Evolutionary conservation across 371 early-diverging fungal genomes (phyloP), one percentile per base, ranked within the genome.

Genomic region (Mortierella sp.): DNA sequence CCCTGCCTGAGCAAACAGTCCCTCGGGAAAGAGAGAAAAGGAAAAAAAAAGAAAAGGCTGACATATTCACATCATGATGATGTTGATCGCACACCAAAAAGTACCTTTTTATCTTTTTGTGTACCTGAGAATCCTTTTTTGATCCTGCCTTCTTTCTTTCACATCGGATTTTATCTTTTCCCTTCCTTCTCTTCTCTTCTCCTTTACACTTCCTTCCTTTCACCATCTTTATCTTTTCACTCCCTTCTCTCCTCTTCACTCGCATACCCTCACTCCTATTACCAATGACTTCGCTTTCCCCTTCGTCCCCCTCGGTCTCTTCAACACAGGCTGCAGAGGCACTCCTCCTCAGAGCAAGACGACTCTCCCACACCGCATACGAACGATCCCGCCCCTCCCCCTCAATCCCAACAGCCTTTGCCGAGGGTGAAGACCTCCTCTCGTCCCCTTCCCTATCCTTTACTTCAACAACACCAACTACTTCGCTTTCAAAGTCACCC

Each of bases 281-380:
- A 14, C 6, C 63, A 22, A 74, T 68, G 74, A 48, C 71, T 26
- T 41, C 53, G 3, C 37, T 53, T 19, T 73, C 73, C 7, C 58
- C 67, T 22, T 24, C 66, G 37, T 40, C 47, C 7, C 29, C 29
- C 26, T 6, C 50, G 24, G 11, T 22, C 55, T 63, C 66, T 1
- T 68, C 79, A 47, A 48, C 74, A 44, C 67, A 63, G 9, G 68
- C 77, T 13, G 80, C 80, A 34, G 82, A 82, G 45, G 82, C 82
- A 22, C 78, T 82, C 31, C 82, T 82, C 14, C 58, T 13, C 44
- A 71, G 75, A 34, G 82, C 82, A 41, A 45, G 82, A 41, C 70
- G 48, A 7, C 82, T 82, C 41, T 82, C 82, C 34, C 71, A 68
- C 70, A 64, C 67, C 47, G 78, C 78, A 26, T 74, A 71, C 55